These are phyloP conservation scores for Chrysochromulina tobinii DNA, from an alignment of 78 protist genomes.

Conservation along the genomic window DNA sequence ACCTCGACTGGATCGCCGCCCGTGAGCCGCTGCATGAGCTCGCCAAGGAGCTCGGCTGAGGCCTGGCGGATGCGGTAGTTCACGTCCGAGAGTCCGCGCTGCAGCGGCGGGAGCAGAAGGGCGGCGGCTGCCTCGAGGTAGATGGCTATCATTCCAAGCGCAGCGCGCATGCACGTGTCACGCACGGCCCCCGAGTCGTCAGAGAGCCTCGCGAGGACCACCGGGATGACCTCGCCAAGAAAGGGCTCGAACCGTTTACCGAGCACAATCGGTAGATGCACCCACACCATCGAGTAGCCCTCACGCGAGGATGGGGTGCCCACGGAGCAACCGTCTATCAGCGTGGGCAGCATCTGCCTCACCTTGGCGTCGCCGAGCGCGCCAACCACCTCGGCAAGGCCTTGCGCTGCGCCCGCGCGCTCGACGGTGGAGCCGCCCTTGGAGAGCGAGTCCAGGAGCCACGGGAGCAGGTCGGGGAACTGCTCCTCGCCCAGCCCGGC, in stretches of 20 bases:
- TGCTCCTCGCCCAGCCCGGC: slow-evolving; percentile 80
- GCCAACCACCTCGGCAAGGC: slow-evolving; percentile 68
- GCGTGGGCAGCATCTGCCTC: background rate
- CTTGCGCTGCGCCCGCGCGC: slow-evolving; percentile 91
- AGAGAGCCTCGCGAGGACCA: slow-evolving; percentile 69
- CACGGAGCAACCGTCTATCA: background rate
- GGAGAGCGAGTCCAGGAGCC: slow-evolving; percentile 68
- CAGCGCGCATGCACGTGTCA: background rate
- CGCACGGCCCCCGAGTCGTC: slow-evolving; percentile 82
- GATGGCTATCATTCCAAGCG: background rate
- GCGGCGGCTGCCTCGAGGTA: background rate
- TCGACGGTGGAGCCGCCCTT: slow-evolving; percentile 74
- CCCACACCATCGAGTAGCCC: slow-evolving; percentile 47
- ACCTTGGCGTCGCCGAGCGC: background rate
- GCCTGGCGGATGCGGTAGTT: slow-evolving; percentile 71
- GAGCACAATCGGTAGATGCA: slow-evolving; percentile 55
- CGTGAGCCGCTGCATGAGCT: slow-evolving; percentile 68
- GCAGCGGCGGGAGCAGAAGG: background rate
- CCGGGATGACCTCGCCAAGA: slow-evolving; percentile 58
- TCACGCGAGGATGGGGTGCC: slow-evolving; percentile 58
- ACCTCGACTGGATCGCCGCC: background rate
- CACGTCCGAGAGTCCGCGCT: background rate
- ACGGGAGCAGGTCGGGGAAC: slow-evolving; percentile 70
- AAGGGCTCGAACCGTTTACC: slow-evolving; percentile 62
- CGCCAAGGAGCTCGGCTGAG: slow-evolving; percentile 83